These are phyloP conservation scores for Yamadazyma membranifaciens DNA, from an alignment of 1,139 yeast species.

Conservation along the genomic window DNA sequence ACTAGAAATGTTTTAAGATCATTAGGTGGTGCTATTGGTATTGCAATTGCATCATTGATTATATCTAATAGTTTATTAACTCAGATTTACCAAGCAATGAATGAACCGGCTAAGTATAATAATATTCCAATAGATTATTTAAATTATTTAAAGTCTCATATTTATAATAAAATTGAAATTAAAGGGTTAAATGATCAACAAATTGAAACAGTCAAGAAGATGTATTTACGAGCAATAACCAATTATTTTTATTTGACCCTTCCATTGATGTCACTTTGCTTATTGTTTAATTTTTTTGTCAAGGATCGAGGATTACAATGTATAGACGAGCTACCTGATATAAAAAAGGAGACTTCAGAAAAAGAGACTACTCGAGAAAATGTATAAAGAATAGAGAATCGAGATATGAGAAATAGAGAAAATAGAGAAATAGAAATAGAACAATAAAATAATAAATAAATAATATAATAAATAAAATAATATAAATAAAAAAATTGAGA, in stretches of 20 bases:
- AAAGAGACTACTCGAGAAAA: no score
- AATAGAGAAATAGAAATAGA: conserved; percentile 8
- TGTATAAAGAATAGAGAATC: conserved; percentile 1
- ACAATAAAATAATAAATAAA: conserved; percentile 9
- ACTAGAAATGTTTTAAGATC: conserved; percentile 52
- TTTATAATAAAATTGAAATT: conserved; percentile 31
- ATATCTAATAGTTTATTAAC: conserved; percentile 18
- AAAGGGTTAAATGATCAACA: conserved; percentile 24
- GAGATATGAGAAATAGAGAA: conserved; percentile 1
- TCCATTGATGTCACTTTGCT: conserved; percentile 43
- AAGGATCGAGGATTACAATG: conserved; percentile 44
- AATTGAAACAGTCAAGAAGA: conserved; percentile 22
- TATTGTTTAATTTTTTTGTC: conserved; percentile 32
- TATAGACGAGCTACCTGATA: conserved; percentile 28
- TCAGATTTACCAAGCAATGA: conserved; percentile 11
- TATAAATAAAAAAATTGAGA: conserved; percentile 3
- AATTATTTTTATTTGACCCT: conserved; percentile 41
- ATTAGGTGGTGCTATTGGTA: conserved; percentile 52
- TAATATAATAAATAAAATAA: conserved; percentile 2
- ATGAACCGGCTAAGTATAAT: conserved; percentile 7
- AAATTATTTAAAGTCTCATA: conserved; percentile 24
- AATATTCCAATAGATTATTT: conserved; percentile 19
- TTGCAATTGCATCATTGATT: conserved; percentile 25
- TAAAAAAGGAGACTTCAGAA: no score
- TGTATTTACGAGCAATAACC: conserved; percentile 37